phyloP scores from a whole-genome alignment of 2,329 filamentous ascomycete genomes.

The Epichloe bromicola region DNA sequence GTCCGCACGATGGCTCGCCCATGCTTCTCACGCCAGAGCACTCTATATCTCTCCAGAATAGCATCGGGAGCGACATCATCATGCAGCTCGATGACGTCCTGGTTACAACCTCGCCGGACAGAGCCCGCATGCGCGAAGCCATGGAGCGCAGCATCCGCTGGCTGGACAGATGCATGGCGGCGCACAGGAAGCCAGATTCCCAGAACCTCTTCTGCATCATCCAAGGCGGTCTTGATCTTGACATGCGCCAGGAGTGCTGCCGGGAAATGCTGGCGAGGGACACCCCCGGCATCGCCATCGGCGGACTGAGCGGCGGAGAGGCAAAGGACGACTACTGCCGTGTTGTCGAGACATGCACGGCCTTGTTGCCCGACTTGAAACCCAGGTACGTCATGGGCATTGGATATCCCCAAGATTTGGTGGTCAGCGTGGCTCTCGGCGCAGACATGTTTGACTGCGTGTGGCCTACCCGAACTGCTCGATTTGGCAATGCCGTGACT shows the following conservation, averaged over 20 bases:
- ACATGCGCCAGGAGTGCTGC: constrained; percentile 74
- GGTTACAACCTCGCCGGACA: constrained; percentile 86
- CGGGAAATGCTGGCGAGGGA: constrained; percentile 79
- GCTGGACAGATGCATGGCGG: constrained; percentile 88
- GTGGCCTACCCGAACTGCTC: constrained; percentile 91
- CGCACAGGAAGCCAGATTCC: constrained; percentile 66
- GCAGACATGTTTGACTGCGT: constrained; percentile 99
- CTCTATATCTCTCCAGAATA: constrained; percentile 91
- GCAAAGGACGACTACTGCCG: constrained; percentile 86
- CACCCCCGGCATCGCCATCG: constrained; percentile 93
- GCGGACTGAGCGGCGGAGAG: constrained; percentile 87
- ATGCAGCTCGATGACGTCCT: constrained; percentile 99
- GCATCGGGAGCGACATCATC: constrained; percentile 95
- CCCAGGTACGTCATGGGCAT: constrained; percentile 99
- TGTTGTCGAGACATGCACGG: constrained; percentile 79
- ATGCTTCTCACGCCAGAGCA: constrained; percentile 98
- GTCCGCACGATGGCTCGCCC: constrained; percentile 83
- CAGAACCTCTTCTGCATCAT: constrained; percentile 99
- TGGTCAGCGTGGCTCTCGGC: constrained; percentile 85
- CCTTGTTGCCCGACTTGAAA: constrained; percentile 73
- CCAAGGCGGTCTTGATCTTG: constrained; percentile 83
- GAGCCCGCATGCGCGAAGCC: constrained; percentile 76
- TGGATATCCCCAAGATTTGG: constrained; percentile 88
- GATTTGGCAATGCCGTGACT: constrained; percentile 91
- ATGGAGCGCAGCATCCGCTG: constrained; percentile 92